phyloP scores from a whole-genome alignment of 371 early-diverging fungal species.

The Haplosporangium sp. region DNA sequence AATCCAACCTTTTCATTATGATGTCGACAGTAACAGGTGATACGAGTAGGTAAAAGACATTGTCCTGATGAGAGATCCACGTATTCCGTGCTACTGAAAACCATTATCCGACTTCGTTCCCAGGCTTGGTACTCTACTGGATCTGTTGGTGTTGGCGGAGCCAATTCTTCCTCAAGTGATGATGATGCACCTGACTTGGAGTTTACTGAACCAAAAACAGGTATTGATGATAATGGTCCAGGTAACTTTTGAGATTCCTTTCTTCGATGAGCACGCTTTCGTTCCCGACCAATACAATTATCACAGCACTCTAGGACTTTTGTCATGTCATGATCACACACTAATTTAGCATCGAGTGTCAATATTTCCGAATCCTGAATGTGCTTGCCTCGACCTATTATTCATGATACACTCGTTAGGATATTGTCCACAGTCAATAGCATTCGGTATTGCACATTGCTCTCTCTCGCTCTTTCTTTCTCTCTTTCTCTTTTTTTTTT shows the following conservation, averaged over 20 bases:
- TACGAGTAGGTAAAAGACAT: conserved; percentile 75
- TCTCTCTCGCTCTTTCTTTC: too few species aligned
- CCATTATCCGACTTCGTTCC: conserved; percentile 52
- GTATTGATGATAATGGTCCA: conserved; percentile 43
- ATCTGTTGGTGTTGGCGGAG: conserved; percentile 54
- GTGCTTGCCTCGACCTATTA: conserved; percentile 41
- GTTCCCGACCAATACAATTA: conserved; percentile 76
- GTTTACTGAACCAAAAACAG: conserved; percentile 49
- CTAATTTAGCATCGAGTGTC: conserved; percentile 69
- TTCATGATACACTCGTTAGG: background rate
- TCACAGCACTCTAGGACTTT: conserved; percentile 69
- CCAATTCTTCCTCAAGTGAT: conserved; percentile 21
- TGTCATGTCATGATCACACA: conserved; percentile 74
- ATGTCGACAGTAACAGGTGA: conserved; percentile 85
- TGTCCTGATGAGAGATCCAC: conserved; percentile 79
- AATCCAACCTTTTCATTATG: conserved; percentile 78
- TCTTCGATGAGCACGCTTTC: conserved; percentile 58
- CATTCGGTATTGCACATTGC: background rate
- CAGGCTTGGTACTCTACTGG: conserved; percentile 47
- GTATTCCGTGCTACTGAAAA: conserved; percentile 54
- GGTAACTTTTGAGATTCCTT: conserved; percentile 54
- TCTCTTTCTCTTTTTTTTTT: background rate
- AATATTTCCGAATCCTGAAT: conserved; percentile 60
- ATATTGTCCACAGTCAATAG: background rate
- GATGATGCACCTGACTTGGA: conserved; percentile 27